These are phyloP conservation scores for Cajanus cajan DNA, from an alignment of 306 rosid genomes.

Conservation along the genomic window DNA sequence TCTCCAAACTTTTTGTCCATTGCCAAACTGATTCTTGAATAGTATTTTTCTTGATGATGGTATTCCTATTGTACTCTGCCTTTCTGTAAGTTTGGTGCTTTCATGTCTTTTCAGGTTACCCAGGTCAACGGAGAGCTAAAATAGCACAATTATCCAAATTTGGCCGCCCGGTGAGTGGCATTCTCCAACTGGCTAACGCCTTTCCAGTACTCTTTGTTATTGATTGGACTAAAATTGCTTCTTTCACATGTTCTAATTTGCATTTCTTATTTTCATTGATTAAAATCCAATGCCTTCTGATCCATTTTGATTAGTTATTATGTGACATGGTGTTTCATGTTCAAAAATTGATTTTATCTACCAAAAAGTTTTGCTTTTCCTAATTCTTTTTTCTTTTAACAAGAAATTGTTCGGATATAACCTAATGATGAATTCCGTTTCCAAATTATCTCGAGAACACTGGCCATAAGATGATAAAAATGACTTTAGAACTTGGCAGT, in stretches of 20 bases:
- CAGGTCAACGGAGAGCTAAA: slow-evolving; percentile 81
- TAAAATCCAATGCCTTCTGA: background rate
- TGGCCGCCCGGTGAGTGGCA: slow-evolving; percentile 85
- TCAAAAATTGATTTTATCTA: background rate
- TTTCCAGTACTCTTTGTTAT: slow-evolving; percentile 6
- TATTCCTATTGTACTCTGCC: background rate
- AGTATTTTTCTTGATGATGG: slow-evolving; percentile 4
- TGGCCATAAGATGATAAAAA: background rate
- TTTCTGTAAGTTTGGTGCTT: background rate
- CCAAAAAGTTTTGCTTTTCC: background rate
- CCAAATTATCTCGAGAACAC: background rate
- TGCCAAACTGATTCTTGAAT: background rate
- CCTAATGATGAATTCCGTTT: background rate
- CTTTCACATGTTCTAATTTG: slow-evolving; percentile 2
- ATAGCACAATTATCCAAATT: slow-evolving; percentile 72
- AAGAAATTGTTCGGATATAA: background rate
- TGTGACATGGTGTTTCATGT: background rate
- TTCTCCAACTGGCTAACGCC: background rate
- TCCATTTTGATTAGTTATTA: background rate
- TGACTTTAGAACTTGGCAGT: background rate
- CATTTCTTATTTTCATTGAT: background rate
- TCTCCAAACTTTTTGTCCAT: background rate
- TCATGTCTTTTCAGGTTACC: slow-evolving; percentile 55
- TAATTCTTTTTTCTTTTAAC: background rate
- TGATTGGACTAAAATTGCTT: slow-evolving; percentile 5